Evolutionary conservation across 2,329 filamentous ascomycete genomes (phyloP).

Genomic region (Hirsutella minnesotensis): DNA sequence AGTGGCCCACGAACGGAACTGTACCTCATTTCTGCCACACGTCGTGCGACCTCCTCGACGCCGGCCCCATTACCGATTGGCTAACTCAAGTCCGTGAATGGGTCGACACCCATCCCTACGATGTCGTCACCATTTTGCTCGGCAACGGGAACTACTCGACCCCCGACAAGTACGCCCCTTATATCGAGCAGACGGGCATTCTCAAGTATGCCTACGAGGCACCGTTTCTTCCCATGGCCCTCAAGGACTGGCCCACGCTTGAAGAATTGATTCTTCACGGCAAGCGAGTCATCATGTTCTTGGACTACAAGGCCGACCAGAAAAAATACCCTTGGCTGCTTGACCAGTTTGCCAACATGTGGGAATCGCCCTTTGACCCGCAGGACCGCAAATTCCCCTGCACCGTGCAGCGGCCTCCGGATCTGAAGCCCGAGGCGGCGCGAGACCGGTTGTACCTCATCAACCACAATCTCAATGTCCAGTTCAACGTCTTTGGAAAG

Average conservation of each 20-base stretch:
- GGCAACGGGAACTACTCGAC: conserved; percentile 70
- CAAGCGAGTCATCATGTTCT: conserved; percentile 66
- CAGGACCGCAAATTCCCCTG: conserved; percentile 58
- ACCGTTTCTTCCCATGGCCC: conserved; percentile 54
- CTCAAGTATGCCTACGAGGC: conserved; percentile 63
- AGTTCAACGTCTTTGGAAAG: conserved; percentile 54
- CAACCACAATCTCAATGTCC: conserved; percentile 84
- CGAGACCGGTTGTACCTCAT: conserved; percentile 62
- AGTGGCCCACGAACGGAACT: conserved; percentile 38
- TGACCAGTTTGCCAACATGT: conserved; percentile 79
- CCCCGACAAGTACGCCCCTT: conserved; percentile 50
- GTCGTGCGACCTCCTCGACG: conserved; percentile 69
- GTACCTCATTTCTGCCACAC: conserved; percentile 73
- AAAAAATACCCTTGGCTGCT: conserved; percentile 69
- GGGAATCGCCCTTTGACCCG: conserved; percentile 82
- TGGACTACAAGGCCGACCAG: conserved; percentile 80
- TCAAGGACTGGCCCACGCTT: conserved; percentile 75
- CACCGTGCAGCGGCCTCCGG: conserved; percentile 62
- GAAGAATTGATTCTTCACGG: conserved; percentile 60
- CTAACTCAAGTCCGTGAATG: conserved; percentile 58
- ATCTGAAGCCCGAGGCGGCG: conserved; percentile 41
- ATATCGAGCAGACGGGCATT: conserved; percentile 62
- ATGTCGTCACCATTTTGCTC: conserved; percentile 78
- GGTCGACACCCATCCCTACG: conserved; percentile 68
- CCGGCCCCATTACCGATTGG: conserved; percentile 64